Evolutionary conservation across 2,329 filamentous ascomycete species (phyloP), one percentile per base, ranked within the genome.

Genomic region (Cordyceps farinosa): DNA sequence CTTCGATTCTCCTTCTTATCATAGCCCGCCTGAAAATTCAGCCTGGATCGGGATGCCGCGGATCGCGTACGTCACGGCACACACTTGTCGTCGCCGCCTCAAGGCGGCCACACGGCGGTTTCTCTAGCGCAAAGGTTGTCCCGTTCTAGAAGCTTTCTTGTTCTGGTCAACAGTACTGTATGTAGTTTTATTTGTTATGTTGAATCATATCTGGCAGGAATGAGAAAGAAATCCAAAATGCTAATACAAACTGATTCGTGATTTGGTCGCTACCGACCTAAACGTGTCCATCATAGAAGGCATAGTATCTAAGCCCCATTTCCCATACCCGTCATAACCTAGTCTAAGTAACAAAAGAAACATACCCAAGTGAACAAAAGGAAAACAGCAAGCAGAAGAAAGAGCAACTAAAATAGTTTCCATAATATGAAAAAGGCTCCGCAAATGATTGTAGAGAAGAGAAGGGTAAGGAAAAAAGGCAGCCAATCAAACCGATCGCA

Each of bases 221-320:
- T 3, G 17, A n/a, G 13, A 27, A 40, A 51, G 22, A 50, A 38
- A 29, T 15, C 11, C 30, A 30, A 34, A 44, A n/a, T 34, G 29
- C 27, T 7, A 34, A 52, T 13, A 17, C 34, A 52, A 60, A 59
- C 45, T 51, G 34, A 59, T 51, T 60, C 57, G 47, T 60, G 22
- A 40, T n/a, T 15, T 36, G 38, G 45, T 3, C 47, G 29, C 34
- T 15, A 29, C 38, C 38, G 38, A 34, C 47, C 54, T 36, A 64
- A 58, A 54, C 45, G 34, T 59, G 47, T 59, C 55, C 48, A 57
- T 65, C 50, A 47, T 61, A 38, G 11, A 38, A 34, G 50, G 45
- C 50, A 30, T 61, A 48, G 30, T 65, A 61, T 65, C 61, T 62
- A 65, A 62, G 42, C 52, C 56, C 57, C 34, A 48, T 62, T 51